phyloP scores from a whole-genome alignment of 805 yeast species.

The Tetrapisispora iriomotensis region DNA sequence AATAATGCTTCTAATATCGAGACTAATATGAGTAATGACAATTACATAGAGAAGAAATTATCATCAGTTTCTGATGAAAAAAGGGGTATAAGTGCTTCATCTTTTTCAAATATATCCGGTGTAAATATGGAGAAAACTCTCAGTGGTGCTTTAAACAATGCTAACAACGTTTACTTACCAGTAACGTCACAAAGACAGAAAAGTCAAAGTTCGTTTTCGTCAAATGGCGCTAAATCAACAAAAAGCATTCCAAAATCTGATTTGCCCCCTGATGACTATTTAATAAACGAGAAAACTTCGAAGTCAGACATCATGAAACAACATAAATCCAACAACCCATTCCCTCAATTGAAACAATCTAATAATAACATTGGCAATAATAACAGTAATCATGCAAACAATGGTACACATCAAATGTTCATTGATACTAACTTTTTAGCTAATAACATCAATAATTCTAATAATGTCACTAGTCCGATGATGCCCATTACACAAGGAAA shows the following conservation, averaged over 20 bases:
- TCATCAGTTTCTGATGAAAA: neutral
- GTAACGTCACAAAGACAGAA: slow-evolving; percentile 12
- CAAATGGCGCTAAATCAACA: slow-evolving; percentile 10
- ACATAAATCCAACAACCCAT: slow-evolving; percentile 30
- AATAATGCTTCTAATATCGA: neutral
- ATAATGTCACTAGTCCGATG: neutral
- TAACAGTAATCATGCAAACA: neutral
- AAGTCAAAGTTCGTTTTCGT: slow-evolving; percentile 17
- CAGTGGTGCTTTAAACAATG: neutral
- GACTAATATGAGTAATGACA: neutral
- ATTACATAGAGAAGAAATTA: neutral
- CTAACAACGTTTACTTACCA: neutral
- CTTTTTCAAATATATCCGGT: neutral
- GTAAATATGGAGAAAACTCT: neutral
- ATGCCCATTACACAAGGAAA: neutral
- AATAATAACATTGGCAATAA: too few species aligned
- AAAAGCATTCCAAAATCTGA: slow-evolving; percentile 6
- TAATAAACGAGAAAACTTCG: slow-evolving; percentile 1
- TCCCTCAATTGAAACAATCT: slow-evolving; percentile 21
- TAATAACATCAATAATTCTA: neutral
- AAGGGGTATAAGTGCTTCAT: neutral
- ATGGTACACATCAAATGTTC: neutral
- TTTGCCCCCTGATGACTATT: slow-evolving; percentile 1
- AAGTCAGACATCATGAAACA: slow-evolving; percentile 12
- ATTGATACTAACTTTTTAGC: neutral